A percentile compares a stretch with the other conserved stretches of the same genome.
Evolutionary conservation across 805 yeast genomes (phyloP).

Genomic region (Metschnikowia bowlesiae): DNA sequence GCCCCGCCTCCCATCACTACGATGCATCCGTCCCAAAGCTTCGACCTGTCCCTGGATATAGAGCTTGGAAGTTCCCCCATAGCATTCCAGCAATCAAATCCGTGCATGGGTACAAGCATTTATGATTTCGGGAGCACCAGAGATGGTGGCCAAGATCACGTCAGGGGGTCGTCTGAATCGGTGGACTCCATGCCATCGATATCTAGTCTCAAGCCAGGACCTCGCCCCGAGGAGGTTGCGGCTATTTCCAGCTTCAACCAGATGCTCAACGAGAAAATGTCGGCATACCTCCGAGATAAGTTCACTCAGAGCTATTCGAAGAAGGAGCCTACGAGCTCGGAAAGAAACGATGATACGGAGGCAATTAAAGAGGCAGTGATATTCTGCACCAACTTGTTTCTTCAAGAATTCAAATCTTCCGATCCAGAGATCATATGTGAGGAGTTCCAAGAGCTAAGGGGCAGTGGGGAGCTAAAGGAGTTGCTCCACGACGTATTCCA

Average conservation of each 20-base stretch:
- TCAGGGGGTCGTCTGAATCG: background rate
- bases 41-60: background rate
- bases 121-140: background rate
- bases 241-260: background rate
- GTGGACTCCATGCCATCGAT: conserved; percentile 4
- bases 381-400: conserved; percentile 12
- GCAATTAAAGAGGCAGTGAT: conserved; percentile 6
- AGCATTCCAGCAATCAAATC: background rate
- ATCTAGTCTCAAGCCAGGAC: conserved; percentile 1
- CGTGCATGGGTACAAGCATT: background rate
- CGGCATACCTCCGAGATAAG: conserved; percentile 1
- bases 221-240: background rate
- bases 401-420: conserved; percentile 13
- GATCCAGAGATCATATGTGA: conserved; percentile 10
- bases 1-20: background rate
- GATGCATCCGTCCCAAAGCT: background rate
- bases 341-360: background rate
- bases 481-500: conserved; percentile 5
- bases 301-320: background rate
- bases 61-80: background rate
- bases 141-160: background rate
- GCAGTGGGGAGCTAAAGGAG: conserved; percentile 7
- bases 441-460: conserved; percentile 5
- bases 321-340: background rate
- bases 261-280: background rate